Base-by-base conservation (phyloP, 306 rosid species). In the Comarum palustre region DNA sequence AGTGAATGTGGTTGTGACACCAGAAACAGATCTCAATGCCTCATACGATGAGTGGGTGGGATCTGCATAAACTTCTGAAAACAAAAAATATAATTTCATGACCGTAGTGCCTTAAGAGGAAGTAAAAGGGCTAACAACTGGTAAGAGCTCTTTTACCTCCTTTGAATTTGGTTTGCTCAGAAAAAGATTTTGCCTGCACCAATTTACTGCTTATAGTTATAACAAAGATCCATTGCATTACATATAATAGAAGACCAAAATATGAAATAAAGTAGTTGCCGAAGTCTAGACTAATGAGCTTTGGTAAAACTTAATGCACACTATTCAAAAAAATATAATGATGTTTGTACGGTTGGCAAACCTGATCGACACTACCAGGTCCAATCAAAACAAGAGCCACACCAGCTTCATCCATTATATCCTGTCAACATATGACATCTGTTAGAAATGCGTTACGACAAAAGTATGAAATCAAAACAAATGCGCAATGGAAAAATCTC, bases 361-460 rank as follows among this genome's bases (percentile, higher is more conserved):
- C 97, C 92, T 91, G 96, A 69, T 89, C 92, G 74, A 91, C 63
- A 72, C 82, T 91, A 57, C 98, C 97, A 64, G 98, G 98, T 83
- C 97, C 98, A 81, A 93, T 93, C 77, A 93, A 69, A 75, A 89
- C 91, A 64, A 93, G 94, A 22, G 91, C 85, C 80, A 88, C 98
- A 47, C 96, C 98, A 60, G 90, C 78, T 84, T 87, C 87, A 71
- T 93, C 97, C 90, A 93, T 71, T 82, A 85, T 36, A 76, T 89
- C 97, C 98, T 91, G 89, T 58, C 68, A 73, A 63, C 62, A 81
- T 51, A 69, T 20, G 74, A 72, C 39, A 38, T 34, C 48, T 13
- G 32, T 47, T 27, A 77, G 25, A 50, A 74, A 31, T 66, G 45
- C 27, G 48, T 72, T 63, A 39, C 45, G 36, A 16, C 31, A 45